Percentiles rank a stretch among this genome's conserved stretches.
These are phyloP conservation scores for Byssoonygena ceratinophila DNA, from an alignment of 2,329 filamentous ascomycete genomes.

Conservation along the genomic window DNA sequence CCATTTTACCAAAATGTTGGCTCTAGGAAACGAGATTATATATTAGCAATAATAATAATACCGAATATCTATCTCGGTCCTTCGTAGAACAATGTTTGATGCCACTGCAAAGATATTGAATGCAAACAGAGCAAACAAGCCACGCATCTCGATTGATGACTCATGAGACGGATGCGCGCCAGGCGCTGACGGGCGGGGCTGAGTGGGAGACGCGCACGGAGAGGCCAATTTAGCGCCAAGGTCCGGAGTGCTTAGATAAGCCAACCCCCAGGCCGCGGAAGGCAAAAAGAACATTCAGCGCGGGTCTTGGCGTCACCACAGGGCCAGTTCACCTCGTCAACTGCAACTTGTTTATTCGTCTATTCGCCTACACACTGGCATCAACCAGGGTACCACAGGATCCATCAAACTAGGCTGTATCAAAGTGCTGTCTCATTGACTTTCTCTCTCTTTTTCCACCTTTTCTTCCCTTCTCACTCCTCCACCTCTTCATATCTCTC, in stretches of 20 bases:
- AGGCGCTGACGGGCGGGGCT: too few species aligned
- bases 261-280: neutral
- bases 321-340: neutral
- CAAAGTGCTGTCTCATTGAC: neutral
- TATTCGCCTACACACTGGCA: too few species aligned
- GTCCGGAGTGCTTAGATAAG: neutral
- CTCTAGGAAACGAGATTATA: too few species aligned
- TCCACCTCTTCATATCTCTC: neutral
- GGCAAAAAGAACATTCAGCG: neutral
- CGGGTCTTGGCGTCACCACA: neutral
- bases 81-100: too few species aligned
- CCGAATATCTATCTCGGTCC: too few species aligned
- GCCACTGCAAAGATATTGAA: too few species aligned
- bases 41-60: too few species aligned
- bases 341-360: neutral
- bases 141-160: neutral
- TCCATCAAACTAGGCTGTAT: neutral
- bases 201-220: neutral
- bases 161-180: neutral
- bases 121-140: constrained; percentile 4
- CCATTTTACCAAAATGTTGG: too few species aligned
- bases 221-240: neutral
- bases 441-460: constrained; percentile 44
- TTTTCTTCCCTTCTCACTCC: constrained; percentile 44
- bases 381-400: constrained; percentile 1